Base-by-base conservation (phyloP, 495 filamentous ascomycete genomes). In the Penicillium roqueforti region DNA sequence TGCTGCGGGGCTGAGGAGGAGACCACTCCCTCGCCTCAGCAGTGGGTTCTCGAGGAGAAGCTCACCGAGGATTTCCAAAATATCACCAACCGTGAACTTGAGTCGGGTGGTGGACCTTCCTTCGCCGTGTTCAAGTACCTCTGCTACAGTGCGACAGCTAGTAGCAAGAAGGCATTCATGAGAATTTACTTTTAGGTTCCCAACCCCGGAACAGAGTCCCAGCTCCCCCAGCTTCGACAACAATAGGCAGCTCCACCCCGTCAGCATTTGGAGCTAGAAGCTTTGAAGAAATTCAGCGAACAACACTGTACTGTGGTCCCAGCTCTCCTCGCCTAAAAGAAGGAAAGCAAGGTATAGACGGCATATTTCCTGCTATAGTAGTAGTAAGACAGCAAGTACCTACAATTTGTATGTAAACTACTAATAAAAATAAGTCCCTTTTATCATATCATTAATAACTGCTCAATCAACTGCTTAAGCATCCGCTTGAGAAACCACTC, bases 161-260 rank as follows among this genome's bases (percentile, higher is more conserved):
- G 19, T 13, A 40, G 19, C 38, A 20, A 47, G 32, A 38, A 47
- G 36, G 42, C 51, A 23, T 54, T 54, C n/a, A 54, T 54, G 51
- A 42, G 51, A 25, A 39, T 54, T 32, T 46, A 54, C 31, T n/a
- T 47, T 10, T 32, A 45, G 26, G 34, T 53, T 23, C 51, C 41
- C 31, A 40, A 22, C 38, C n/a, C 19, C 38, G 38, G 38, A 40
- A 40, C 38, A 22, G 38, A 40, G 38, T 22, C 18, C 38, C 19
- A 40, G 19, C 10, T 13, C 38, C 38, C 38, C 9, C 8, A 1
- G 38, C 8, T 40, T 22, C 38, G 9, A 40, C 38, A 40, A 40
- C 38, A 22, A 40, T 19, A 40, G 38, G 38, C 38, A 20, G 19
- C 19, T 23, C 38, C 38, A 22, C 26, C 26, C 7, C 18, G 18